A percentile compares a stretch with the other conserved stretches of the same genome.
Evolutionary conservation across 75 land plant species (phyloP).

Genomic region (Azolla pinnata): DNA sequence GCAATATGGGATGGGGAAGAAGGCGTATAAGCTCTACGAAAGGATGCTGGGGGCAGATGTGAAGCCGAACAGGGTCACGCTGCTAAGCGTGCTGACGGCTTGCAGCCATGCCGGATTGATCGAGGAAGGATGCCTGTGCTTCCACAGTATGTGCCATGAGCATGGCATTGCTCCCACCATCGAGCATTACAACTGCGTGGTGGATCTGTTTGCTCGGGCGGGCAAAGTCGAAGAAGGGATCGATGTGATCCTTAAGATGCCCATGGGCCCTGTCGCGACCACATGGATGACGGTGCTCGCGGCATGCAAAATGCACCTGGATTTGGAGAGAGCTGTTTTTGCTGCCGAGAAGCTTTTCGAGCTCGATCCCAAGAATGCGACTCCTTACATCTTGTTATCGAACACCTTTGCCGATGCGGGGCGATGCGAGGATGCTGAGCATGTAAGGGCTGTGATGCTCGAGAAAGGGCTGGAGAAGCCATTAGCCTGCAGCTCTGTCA

Average conservation of each 20-base stretch:
- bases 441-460: background rate
- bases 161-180: background rate
- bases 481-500: background rate
- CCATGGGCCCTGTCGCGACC: background rate
- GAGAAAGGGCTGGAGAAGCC: background rate
- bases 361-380: slow-evolving; percentile 3
- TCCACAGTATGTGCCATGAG: background rate
- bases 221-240: slow-evolving; percentile 8
- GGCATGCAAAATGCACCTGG: slow-evolving; percentile 2
- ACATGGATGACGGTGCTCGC: slow-evolving; percentile 11
- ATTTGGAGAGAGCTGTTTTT: slow-evolving; percentile 8
- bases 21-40: background rate
- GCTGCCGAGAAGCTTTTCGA: slow-evolving; percentile 7
- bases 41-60: slow-evolving; percentile 3
- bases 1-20: slow-evolving; percentile 6
- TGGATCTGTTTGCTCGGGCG: slow-evolving; percentile 6
- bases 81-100: slow-evolving; percentile 9
- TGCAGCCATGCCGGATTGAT: slow-evolving; percentile 13
- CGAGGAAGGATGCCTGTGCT: slow-evolving; percentile 6
- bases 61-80: background rate
- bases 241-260: slow-evolving; percentile 4
- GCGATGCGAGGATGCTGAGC: slow-evolving; percentile 5
- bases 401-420: background rate
- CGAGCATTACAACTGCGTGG: slow-evolving; percentile 4
- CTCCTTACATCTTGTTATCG: slow-evolving; percentile 2